Conservation (phyloP, 2,329 filamentous ascomycete species). For the Cladosporium sp. region DNA sequence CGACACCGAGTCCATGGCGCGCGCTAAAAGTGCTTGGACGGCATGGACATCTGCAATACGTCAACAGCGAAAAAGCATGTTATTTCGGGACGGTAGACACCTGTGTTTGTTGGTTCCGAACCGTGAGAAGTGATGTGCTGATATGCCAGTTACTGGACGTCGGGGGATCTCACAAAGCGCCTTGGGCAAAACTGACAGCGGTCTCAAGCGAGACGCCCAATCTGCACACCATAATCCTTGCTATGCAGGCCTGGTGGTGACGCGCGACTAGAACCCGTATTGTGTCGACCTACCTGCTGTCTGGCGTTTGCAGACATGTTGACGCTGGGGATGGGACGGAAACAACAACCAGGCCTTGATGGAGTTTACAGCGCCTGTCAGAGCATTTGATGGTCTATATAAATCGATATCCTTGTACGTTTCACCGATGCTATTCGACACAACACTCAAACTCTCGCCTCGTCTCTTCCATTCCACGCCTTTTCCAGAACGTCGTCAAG, state of each 20-base stretch:
- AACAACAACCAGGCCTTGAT: too few relatives aligned
- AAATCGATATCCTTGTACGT: too few relatives aligned
- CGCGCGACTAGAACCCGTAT: constrained; percentile 1
- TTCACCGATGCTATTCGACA: too few relatives aligned
- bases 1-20: background rate
- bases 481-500: too few relatives aligned
- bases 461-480: too few relatives aligned
- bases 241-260: constrained; percentile 2
- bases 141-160: constrained; percentile 4
- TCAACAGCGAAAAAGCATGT: background rate
- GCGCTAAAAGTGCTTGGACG: background rate
- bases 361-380: too few relatives aligned
- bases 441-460: too few relatives aligned
- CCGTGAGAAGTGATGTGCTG: background rate
- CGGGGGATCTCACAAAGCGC: constrained; percentile 3
- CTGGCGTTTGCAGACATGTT: background rate
- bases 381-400: too few relatives aligned
- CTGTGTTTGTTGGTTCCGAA: background rate
- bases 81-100: background rate
- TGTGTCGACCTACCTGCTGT: background rate
- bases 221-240: background rate
- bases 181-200: background rate
- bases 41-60: background rate
- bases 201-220: too few relatives aligned
- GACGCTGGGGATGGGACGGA: background rate